Conservation (phyloP, 2,329 filamentous ascomycete species). For the Ambrosiella xylebori region DNA sequence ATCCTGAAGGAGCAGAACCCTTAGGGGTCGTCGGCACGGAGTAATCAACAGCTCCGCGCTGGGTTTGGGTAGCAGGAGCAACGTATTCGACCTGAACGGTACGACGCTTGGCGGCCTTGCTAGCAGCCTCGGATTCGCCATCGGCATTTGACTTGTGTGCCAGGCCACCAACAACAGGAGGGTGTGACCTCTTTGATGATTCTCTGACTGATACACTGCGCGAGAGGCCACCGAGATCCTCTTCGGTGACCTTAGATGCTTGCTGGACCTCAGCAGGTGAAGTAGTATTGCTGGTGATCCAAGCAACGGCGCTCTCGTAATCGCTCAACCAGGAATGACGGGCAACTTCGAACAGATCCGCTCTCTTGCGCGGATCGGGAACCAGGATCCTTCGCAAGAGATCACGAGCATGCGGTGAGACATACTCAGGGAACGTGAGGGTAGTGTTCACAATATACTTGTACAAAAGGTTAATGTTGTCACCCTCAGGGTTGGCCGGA, state of each 20-base stretch:
- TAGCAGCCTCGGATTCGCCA: constrained; percentile 38
- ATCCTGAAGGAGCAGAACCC: constrained; percentile 31
- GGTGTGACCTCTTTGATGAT: constrained; percentile 44
- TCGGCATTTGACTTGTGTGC: constrained; percentile 58
- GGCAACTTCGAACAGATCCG: constrained; percentile 91
- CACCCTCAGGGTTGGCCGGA: constrained; percentile 91
- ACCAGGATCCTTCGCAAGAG: constrained; percentile 84
- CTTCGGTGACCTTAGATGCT: constrained; percentile 46
- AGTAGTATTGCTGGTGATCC: constrained; percentile 91
- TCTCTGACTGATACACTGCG: constrained; percentile 89
- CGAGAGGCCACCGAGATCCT: constrained; percentile 43
- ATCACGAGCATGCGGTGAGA: constrained; percentile 89
- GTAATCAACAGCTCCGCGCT: constrained; percentile 38
- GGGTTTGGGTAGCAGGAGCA: constrained; percentile 71
- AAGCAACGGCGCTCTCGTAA: constrained; percentile 88
- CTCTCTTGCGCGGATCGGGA: constrained; percentile 82
- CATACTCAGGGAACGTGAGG: constrained; percentile 95
- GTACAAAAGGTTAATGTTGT: constrained; percentile 97
- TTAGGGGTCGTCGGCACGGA: constrained; percentile 13
- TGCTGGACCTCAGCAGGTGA: constrained; percentile 72
- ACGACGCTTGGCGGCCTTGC: constrained; percentile 75
- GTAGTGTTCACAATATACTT: constrained; percentile 98
- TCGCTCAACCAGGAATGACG: constrained; percentile 96
- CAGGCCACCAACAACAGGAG: constrained; percentile 42
- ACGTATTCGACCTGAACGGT: constrained; percentile 98